These are phyloP conservation scores for Colletotrichum aenigma DNA, from an alignment of 2,329 filamentous ascomycete genomes.

Conservation along the genomic window DNA sequence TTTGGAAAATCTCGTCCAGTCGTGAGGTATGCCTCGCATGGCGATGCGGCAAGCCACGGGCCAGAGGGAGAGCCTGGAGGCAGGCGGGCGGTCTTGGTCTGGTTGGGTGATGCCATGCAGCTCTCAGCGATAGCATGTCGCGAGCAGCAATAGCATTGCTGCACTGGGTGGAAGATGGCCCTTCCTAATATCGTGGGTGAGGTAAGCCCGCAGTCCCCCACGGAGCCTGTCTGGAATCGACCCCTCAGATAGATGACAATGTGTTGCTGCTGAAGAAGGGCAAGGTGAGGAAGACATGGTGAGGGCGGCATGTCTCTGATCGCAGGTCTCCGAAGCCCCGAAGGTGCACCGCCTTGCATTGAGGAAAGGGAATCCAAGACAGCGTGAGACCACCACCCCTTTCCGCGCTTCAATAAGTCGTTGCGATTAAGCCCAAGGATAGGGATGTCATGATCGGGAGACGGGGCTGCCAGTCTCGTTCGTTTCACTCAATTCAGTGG, in stretches of 20 bases:
- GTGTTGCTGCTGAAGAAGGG: not conserved
- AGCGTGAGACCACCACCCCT: slow-evolving; percentile 2
- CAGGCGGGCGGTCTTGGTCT: not conserved
- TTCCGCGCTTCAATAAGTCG: slow-evolving; percentile 1
- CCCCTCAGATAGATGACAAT: not conserved
- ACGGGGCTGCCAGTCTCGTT: slow-evolving; percentile 1
- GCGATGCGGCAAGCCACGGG: not conserved
- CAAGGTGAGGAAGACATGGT: not conserved
- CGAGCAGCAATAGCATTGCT: not conserved
- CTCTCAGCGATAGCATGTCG: not conserved
- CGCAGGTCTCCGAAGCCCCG: slow-evolving; percentile 6
- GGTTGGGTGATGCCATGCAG: not conserved
- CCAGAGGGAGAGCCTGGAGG: not conserved
- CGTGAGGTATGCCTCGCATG: not conserved
- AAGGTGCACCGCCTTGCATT: not conserved
- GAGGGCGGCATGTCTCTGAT: not conserved
- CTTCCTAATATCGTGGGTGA: not conserved
- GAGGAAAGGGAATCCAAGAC: not conserved
- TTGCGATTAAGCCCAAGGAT: not conserved
- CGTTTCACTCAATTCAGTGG: slow-evolving; percentile 11
- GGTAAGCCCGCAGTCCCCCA: not conserved
- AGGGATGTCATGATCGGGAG: slow-evolving; percentile 1
- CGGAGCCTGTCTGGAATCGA: not conserved
- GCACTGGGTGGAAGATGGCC: not conserved
- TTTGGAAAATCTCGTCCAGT: not conserved